phyloP scores from a whole-genome alignment of 2,329 filamentous ascomycete genomes.

The Neonectria hederae region DNA sequence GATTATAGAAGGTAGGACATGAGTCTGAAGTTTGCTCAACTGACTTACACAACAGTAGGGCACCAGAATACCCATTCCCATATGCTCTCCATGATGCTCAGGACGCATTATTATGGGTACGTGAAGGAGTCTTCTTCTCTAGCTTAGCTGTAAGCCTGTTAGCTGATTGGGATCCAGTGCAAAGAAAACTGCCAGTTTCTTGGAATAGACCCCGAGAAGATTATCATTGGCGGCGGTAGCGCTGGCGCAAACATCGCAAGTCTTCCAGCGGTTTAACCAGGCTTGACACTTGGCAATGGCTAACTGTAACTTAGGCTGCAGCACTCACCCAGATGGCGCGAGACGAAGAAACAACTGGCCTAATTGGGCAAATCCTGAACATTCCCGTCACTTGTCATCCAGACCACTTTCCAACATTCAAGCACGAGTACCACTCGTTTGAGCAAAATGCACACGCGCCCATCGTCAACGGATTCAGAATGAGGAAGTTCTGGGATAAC shows the following conservation, averaged over 20 bases:
- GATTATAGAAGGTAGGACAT: no score
- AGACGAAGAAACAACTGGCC: background rate
- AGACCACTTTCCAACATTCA: conserved; percentile 9
- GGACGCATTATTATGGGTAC: no score
- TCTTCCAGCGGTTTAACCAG: no score
- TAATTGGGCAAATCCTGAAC: conserved; percentile 19
- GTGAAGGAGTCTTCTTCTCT: no score
- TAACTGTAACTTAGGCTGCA: background rate
- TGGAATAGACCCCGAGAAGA: conserved; percentile 10
- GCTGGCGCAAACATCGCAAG: conserved; percentile 17
- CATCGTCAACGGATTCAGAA: conserved; percentile 4
- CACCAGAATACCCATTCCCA: no score
- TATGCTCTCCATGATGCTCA: no score
- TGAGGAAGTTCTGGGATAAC: conserved; percentile 17
- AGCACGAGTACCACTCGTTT: conserved; percentile 11
- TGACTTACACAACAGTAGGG: no score
- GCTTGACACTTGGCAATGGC: background rate
- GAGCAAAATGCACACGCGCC: conserved; percentile 4
- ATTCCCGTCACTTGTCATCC: conserved; percentile 23
- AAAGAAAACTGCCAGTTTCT: background rate
- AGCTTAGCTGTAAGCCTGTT: no score
- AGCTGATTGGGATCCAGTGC: background rate
- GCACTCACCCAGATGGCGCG: background rate
- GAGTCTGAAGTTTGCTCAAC: no score
- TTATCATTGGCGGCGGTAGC: conserved; percentile 17